Evolutionary conservation across 2,329 filamentous ascomycete genomes (phyloP).

Genomic region (Fusarium sambucinum): DNA sequence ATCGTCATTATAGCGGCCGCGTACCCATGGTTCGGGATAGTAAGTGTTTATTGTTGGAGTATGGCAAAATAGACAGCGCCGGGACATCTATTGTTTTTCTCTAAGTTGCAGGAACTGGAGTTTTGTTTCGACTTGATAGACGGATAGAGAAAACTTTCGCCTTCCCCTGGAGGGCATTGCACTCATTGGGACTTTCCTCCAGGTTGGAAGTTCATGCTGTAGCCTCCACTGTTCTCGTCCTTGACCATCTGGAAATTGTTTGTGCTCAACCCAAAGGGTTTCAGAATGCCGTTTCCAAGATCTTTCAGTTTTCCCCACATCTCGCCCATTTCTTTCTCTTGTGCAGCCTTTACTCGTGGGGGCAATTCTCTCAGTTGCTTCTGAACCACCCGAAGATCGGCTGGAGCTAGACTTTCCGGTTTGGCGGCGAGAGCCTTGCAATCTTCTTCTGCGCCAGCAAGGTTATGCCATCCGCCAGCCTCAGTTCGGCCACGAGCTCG

Average conservation of each 20-base stretch:
- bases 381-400: conserved; percentile 76
- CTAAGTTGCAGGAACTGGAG: conserved; percentile 18
- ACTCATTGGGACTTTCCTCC: conserved; percentile 36
- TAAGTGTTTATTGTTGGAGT: conserved; percentile 8
- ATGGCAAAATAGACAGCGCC: conserved; percentile 26
- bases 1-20: conserved; percentile 16
- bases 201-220: conserved; percentile 86
- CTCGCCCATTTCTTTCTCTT: conserved; percentile 89
- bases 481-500: conserved; percentile 79
- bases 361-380: conserved; percentile 75
- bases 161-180: not conserved
- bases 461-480: conserved; percentile 80
- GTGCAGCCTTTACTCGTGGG: conserved; percentile 77
- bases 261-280: conserved; percentile 92
- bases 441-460: conserved; percentile 83
- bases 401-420: conserved; percentile 63
- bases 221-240: conserved; percentile 89
- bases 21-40: not conserved
- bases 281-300: conserved; percentile 90
- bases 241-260: conserved; percentile 95
- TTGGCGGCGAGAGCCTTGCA: conserved; percentile 76
- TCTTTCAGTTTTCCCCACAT: conserved; percentile 98
- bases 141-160: not conserved
- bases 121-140: conserved; percentile 10
- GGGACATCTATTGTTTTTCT: conserved; percentile 37